Conservation (phyloP, 148 eudicot genomes). For the Rhododendron kiyosumense region DNA sequence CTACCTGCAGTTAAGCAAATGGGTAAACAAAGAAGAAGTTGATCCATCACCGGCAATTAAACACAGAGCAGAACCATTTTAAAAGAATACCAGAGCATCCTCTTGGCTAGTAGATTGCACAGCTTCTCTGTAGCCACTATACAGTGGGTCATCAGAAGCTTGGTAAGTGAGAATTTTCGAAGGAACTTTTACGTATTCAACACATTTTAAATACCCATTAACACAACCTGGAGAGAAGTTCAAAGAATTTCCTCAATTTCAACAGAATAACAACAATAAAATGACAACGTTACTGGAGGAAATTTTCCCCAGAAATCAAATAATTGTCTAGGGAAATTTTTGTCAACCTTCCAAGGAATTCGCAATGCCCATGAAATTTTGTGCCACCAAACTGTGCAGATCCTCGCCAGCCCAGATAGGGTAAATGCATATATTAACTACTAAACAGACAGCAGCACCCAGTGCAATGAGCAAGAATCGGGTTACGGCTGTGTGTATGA, state of each 20-base stretch:
- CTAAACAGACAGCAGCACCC: slow-evolving; percentile 75
- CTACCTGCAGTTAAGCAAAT: slow-evolving; percentile 39
- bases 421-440: slow-evolving; percentile 62
- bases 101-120: slow-evolving; percentile 78
- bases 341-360: slow-evolving; percentile 74
- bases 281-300: neutral
- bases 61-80: neutral
- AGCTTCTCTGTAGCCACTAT: slow-evolving; percentile 73
- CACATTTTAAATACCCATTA: slow-evolving; percentile 62
- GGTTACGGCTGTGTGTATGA: slow-evolving; percentile 59
- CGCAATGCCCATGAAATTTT: slow-evolving; percentile 73
- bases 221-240: slow-evolving; percentile 57
- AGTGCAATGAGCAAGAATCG: slow-evolving; percentile 79
- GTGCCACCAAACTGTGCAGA: slow-evolving; percentile 71
- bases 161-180: slow-evolving; percentile 75
- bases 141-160: slow-evolving; percentile 76
- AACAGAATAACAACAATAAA: slow-evolving; percentile 11
- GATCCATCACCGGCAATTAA: neutral
- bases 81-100: slow-evolving; percentile 58
- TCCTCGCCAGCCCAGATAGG: slow-evolving; percentile 99
- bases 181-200: slow-evolving; percentile 64
- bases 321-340: neutral
- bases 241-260: slow-evolving; percentile 6
- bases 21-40: neutral
- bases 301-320: neutral